Evolutionary conservation across 164 flowering plant species (phyloP).

Genomic region (Nymphaea thermarum): DNA sequence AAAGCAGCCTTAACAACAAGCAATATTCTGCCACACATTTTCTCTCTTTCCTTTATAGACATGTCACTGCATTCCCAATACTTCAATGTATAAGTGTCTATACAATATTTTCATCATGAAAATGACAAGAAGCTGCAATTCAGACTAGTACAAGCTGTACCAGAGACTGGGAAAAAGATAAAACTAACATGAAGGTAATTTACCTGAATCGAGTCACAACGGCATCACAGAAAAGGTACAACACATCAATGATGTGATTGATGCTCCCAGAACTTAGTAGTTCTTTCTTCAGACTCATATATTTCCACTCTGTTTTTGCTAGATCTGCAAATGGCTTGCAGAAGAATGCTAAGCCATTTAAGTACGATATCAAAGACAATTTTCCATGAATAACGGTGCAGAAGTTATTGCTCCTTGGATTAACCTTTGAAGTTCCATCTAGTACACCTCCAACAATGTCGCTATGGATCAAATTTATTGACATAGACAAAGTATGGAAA

Average conservation of each 20-base stretch:
- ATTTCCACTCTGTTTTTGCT: constrained; percentile 28
- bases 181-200: neutral
- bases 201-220: constrained; percentile 33
- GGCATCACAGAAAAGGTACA: constrained; percentile 30
- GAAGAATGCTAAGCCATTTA: constrained; percentile 49
- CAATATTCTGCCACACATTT: constrained; percentile 9
- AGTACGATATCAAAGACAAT: constrained; percentile 22
- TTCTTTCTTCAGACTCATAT: constrained; percentile 25
- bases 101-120: neutral
- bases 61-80: constrained; percentile 8
- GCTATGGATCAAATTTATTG: neutral
- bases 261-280: constrained; percentile 15
- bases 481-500: neutral
- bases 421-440: neutral
- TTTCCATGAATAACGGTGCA: constrained; percentile 15
- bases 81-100: neutral
- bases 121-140: neutral
- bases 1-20: constrained; percentile 17
- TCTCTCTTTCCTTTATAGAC: constrained; percentile 12
- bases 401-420: constrained; percentile 5
- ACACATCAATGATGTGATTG: constrained; percentile 28
- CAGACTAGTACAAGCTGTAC: neutral
- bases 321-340: constrained; percentile 60
- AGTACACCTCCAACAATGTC: neutral
- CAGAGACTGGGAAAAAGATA: neutral